Conservation (phyloP, 2,329 filamentous ascomycete species). For the Pyrenophora teres region DNA sequence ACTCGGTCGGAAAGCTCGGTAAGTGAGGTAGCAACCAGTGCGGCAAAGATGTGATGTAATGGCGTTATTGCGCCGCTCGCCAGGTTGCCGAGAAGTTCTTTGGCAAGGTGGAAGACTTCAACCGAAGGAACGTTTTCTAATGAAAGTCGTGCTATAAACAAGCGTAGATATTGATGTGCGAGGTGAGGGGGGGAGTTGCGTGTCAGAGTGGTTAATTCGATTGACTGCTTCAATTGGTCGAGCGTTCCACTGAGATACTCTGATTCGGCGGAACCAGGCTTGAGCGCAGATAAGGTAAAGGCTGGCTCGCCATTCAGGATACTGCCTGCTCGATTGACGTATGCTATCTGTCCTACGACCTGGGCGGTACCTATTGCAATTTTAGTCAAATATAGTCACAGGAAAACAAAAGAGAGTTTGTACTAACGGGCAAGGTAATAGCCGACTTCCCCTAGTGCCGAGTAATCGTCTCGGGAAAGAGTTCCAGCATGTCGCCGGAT, state of each 20-base stretch:
- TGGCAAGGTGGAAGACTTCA: conserved; percentile 35
- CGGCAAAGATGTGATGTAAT: conserved; percentile 44
- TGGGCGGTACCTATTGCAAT: conserved; percentile 33
- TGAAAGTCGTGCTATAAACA: conserved; percentile 40
- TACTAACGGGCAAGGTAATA: conserved; percentile 46
- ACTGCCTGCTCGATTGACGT: conserved; percentile 34
- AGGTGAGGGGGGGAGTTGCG: conserved; percentile 40
- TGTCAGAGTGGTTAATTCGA: conserved; percentile 36
- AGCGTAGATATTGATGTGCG: conserved; percentile 44
- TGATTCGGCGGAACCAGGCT: conserved; percentile 30
- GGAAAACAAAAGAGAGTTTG: background rate
- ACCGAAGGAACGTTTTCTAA: conserved; percentile 26
- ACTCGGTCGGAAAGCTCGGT: conserved; percentile 42
- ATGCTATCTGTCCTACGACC: conserved; percentile 39
- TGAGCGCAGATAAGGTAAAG: conserved; percentile 33
- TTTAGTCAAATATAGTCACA: conserved; percentile 6
- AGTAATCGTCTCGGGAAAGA: conserved; percentile 39
- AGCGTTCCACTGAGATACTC: conserved; percentile 40
- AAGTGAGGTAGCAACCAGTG: conserved; percentile 42
- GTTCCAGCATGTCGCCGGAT: conserved; percentile 38
- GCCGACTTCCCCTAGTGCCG: conserved; percentile 39
- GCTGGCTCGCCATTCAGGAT: conserved; percentile 39
- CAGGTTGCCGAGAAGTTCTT: conserved; percentile 38
- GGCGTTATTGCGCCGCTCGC: conserved; percentile 36
- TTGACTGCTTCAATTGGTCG: conserved; percentile 38